phyloP scores from a whole-genome alignment of 441 rosid species.

The Biscutella laevigata region DNA sequence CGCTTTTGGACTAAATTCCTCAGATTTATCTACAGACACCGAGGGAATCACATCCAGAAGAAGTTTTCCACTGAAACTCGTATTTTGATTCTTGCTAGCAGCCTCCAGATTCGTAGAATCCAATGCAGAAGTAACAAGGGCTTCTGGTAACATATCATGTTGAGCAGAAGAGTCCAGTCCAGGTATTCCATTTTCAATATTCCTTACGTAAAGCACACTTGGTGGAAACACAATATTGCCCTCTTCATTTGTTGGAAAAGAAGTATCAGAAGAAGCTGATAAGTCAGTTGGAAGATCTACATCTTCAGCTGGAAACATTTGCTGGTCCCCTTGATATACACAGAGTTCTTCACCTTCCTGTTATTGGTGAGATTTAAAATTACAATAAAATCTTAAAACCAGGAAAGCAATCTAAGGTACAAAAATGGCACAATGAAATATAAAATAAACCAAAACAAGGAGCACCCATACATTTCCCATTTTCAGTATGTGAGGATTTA shows the following conservation, averaged over 20 bases:
- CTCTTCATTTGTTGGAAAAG: conserved; percentile 36
- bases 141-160: conserved; percentile 48
- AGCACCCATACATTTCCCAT: conserved; percentile 36
- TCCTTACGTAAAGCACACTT: conserved; percentile 37
- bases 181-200: conserved; percentile 70
- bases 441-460: conserved; percentile 11
- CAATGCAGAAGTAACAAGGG: conserved; percentile 47
- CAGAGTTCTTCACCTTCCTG: conserved; percentile 44
- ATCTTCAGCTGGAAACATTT: conserved; percentile 42
- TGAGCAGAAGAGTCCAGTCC: conserved; percentile 69
- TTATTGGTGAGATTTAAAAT: conserved; percentile 30
- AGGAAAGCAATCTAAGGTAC: conserved; percentile 4
- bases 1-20: conserved; percentile 68
- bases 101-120: conserved; percentile 58
- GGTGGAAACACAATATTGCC: conserved; percentile 31
- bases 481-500: conserved; percentile 32
- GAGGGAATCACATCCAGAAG: conserved; percentile 48
- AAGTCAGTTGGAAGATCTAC: conserved; percentile 33
- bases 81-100: conserved; percentile 54
- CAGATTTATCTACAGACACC: conserved; percentile 69
- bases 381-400: conserved; percentile 20
- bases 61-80: conserved; percentile 44
- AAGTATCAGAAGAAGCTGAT: conserved; percentile 39
- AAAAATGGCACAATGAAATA: background rate
- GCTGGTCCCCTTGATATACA: conserved; percentile 29